These are phyloP conservation scores for Athelia psychrophila DNA, from an alignment of 1,284 basidiomycete species.

Conservation along the genomic window DNA sequence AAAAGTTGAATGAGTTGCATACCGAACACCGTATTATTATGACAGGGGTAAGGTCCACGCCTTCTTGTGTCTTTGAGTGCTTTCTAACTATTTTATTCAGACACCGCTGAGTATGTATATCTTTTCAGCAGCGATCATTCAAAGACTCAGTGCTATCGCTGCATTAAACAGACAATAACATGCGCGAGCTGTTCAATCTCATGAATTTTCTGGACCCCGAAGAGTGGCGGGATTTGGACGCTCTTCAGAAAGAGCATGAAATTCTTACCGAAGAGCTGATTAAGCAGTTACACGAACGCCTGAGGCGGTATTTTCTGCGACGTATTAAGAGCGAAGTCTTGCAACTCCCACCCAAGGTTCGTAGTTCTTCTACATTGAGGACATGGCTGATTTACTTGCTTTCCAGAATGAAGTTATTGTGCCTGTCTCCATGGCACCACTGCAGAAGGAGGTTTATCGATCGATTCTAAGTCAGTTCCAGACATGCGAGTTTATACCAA, in stretches of 20 bases:
- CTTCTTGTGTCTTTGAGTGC: constrained; percentile 3
- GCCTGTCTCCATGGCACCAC: constrained; percentile 83
- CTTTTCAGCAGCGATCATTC: too few relatives aligned
- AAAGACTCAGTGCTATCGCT: too few relatives aligned
- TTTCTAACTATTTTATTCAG: constrained; percentile 30
- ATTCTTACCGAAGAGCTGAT: constrained; percentile 78
- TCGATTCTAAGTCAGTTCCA: constrained; percentile 68
- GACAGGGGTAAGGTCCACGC: constrained; percentile 68
- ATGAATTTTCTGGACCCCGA: constrained; percentile 89
- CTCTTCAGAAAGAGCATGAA: constrained; percentile 69
- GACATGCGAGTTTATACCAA: background rate
- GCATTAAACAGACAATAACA: constrained; percentile 71
- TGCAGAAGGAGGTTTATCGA: constrained; percentile 90
- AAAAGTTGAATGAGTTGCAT: constrained; percentile 77
- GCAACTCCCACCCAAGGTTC: constrained; percentile 87
- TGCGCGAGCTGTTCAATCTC: constrained; percentile 91
- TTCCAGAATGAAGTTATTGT: constrained; percentile 85
- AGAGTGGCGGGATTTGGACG: constrained; percentile 73
- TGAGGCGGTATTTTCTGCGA: constrained; percentile 91
- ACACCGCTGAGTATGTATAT: constrained; percentile 71
- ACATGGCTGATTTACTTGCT: constrained; percentile 8
- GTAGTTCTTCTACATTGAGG: background rate
- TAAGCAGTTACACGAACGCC: constrained; percentile 70
- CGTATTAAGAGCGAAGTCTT: constrained; percentile 93
- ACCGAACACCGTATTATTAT: constrained; percentile 85